Percentiles rank a stretch among this genome's conserved stretches.
These are phyloP conservation scores for Mimosa pudica DNA, from an alignment of 306 rosid genomes.

Conservation along the genomic window DNA sequence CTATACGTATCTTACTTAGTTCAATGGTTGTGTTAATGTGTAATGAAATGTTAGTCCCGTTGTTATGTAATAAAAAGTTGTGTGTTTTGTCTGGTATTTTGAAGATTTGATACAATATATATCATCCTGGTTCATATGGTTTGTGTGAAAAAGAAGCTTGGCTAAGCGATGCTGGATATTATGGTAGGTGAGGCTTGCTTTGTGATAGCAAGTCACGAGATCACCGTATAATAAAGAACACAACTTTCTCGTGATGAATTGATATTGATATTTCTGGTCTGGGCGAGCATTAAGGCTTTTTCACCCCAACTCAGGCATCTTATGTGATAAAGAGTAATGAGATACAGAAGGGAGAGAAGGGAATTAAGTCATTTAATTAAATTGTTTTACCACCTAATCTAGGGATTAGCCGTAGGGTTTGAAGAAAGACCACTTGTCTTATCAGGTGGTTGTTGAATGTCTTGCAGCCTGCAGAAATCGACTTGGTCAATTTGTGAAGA, in stretches of 20 bases:
- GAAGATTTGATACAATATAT: too few relatives aligned
- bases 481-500: background rate
- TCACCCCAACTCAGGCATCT: background rate
- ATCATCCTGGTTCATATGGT: too few relatives aligned
- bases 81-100: background rate
- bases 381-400: background rate
- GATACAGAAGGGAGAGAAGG: background rate
- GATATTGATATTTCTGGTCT: background rate
- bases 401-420: background rate
- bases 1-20: background rate
- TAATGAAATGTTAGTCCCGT: background rate
- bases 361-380: background rate
- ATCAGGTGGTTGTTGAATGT: background rate
- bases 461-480: background rate
- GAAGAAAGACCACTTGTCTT: background rate
- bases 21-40: too few relatives aligned
- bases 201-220: background rate
- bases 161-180: background rate
- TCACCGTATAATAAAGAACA: background rate
- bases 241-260: background rate
- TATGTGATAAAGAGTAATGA: background rate
- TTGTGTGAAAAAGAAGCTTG: background rate
- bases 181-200: background rate
- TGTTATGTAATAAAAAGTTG: background rate
- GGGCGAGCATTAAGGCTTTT: background rate